Evolutionary conservation across 2,329 filamentous ascomycete genomes (phyloP).

Genomic region (Beauveria sp.): DNA sequence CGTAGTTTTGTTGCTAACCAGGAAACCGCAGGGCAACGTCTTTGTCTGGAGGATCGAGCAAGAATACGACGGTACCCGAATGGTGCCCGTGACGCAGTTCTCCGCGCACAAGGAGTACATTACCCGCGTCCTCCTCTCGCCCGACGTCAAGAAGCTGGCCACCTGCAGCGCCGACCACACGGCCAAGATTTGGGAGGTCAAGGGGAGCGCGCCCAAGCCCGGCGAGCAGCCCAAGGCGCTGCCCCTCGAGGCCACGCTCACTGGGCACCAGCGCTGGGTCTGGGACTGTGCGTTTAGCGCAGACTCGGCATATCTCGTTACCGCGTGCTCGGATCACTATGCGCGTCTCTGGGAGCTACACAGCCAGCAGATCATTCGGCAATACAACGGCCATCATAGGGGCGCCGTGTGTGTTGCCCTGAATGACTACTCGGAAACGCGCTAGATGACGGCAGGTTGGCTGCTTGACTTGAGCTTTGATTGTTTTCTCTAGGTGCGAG

Average conservation of each 20-base stretch:
- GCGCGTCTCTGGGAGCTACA: conserved; percentile 83
- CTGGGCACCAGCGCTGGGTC: conserved; percentile 90
- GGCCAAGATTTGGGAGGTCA: conserved; percentile 90
- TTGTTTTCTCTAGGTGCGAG: not conserved
- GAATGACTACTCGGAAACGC: conserved; percentile 69
- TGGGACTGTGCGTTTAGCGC: conserved; percentile 97
- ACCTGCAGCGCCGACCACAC: conserved; percentile 92
- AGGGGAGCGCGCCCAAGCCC: conserved; percentile 50
- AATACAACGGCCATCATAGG: conserved; percentile 91
- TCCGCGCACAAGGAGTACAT: conserved; percentile 88
- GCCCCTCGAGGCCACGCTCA: conserved; percentile 77
- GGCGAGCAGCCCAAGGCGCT: conserved; percentile 48
- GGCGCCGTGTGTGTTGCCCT: conserved; percentile 88
- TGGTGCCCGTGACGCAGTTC: conserved; percentile 83
- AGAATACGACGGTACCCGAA: conserved; percentile 70
- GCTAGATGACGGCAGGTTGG: conserved; percentile 18
- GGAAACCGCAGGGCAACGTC: conserved; percentile 66
- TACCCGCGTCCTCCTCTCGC: conserved; percentile 82
- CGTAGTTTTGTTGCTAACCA: not conserved
- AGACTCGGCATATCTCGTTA: conserved; percentile 87
- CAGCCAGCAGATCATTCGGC: conserved; percentile 81
- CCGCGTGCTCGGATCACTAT: conserved; percentile 89
- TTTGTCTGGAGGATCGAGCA: conserved; percentile 96
- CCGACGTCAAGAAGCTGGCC: conserved; percentile 87
- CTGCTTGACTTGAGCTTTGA: not conserved